Base-by-base conservation (phyloP, 2,329 filamentous ascomycete genomes). In the Camillea tinctor region DNA sequence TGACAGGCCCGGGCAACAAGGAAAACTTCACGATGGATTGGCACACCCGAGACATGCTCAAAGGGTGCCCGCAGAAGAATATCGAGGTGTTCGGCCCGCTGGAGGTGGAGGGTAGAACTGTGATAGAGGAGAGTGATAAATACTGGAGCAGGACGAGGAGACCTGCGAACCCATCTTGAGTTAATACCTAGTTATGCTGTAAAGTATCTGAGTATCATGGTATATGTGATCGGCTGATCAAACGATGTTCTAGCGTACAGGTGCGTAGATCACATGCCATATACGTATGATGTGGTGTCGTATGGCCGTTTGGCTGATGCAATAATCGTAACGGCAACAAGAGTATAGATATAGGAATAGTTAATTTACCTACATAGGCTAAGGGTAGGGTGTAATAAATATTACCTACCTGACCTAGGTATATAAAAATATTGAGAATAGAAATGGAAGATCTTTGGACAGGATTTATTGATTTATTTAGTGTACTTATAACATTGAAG, bases 11-110 rank as follows among this genome's bases (percentile, higher is more conserved):
- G 2, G 77, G 76, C 1, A 83, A 84, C 64, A 71, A 74, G 60
- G 80, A 83, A 69, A 84, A 84, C 60, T 79, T 84, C 62, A 83
- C 81, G 1, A 68, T 84, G 76, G 75, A 78, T 50, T 75, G 81
- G 74, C 76, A 77, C 51, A 82, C 81, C 57, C 75, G 77, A 44
- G 75, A 78, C 53, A 71, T 83, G n/a, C 71, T 84, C 56, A 71
- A 72, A 53, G 75, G 69, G 1, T 79, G 81, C 20, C 68, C 68
- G 30, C 81, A 83, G 73, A 81, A 79, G 63, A 72, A 76, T 54
- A 72, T 84, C 15, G 76, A 83, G 65, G 77, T 84, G 51, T 71
- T 82, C 61, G 81, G 81, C 4, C 80, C 80, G 1, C 69, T 82
- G 44, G 73, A 71, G 48, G 77, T 70, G 0, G 78, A 79, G 74